Evolutionary conservation across 1,284 basidiomycete genomes (phyloP), one percentile per base, ranked within the genome.

Genomic region (Cerrena zonata): DNA sequence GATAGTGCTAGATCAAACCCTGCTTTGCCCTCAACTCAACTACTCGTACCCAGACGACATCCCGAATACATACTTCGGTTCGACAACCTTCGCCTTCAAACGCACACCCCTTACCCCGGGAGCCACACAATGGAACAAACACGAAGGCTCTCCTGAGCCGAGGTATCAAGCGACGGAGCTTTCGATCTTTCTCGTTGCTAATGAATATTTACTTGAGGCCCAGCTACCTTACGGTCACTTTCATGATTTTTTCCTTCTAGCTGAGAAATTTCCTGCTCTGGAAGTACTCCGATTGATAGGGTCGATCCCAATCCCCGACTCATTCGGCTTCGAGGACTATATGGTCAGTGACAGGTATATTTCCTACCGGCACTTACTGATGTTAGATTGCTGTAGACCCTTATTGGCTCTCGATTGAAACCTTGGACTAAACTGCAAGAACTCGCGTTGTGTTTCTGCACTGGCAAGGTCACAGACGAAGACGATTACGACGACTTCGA

Each of bases 61-160:
- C 27, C 34, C 24, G 12, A 30, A 51, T 22, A 45, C 53, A 15
- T 45, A 34, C 36, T 41, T 50, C 23, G 36, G 18, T 5, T 45
- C 51, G 23, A 36, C n/a, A 4, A 11, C 10, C 5, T 58, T 58
- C 38, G 51, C 53, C 13, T 58, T 58, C 40, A 30, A 46, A 7
- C 57, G 57, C n/a, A n/a, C 23, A 2, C 54, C 53, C 2, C 39
- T 55, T 5, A 23, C 22, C 4, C 45, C 49, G 23, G 45, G 52
- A n/a, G 39, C 49, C 1, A 40, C 47, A 15, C 25, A 30, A 30
- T 52, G 51, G 54, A 21, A 45, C 24, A 22, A 37, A 5, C 25
- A 18, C 2, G 23, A 21, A 2, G 49, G 45, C 23, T 50, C 48
- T 5, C 4, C 26, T 4, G 30, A 44, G 18, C 51, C 53, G 5